Evolutionary conservation across 192 early-diverging fungal genomes (phyloP).

Genomic region (Podila horticola): DNA sequence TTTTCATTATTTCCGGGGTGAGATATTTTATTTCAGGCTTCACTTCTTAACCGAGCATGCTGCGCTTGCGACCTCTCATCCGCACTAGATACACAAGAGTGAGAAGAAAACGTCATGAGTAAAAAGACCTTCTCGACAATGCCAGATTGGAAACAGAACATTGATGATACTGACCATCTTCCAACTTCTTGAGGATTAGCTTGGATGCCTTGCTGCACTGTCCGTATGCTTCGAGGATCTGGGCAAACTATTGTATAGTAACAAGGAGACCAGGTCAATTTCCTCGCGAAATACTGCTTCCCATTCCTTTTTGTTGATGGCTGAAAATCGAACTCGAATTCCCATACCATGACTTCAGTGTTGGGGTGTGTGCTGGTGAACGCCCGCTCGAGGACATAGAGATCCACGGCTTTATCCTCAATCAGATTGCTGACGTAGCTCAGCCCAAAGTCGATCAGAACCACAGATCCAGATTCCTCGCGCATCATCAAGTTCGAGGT

Average conservation of each 20-base stretch:
- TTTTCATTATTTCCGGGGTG: not conserved
- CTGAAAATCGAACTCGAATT: not conserved
- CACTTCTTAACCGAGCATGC: slow-evolving; percentile 74
- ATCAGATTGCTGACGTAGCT: slow-evolving; percentile 83
- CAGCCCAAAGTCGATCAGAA: slow-evolving; percentile 97
- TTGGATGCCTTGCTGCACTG: slow-evolving; percentile 66
- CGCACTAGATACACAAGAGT: slow-evolving; percentile 59
- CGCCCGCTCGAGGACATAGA: slow-evolving; percentile 97
- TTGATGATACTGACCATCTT: slow-evolving; percentile 74
- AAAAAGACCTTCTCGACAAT: not conserved
- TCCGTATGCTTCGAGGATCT: slow-evolving; percentile 76
- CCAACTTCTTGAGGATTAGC: slow-evolving; percentile 72
- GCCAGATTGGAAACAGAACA: not conserved
- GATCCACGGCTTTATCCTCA: slow-evolving; percentile 98
- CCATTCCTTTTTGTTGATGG: too few species aligned
- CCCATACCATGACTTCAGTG: slow-evolving; percentile 75
- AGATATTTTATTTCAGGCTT: not conserved
- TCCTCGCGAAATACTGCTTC: too few species aligned
- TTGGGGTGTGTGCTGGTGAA: slow-evolving; percentile 94
- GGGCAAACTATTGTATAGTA: slow-evolving; percentile 66
- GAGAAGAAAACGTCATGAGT: not conserved
- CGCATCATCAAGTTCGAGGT: slow-evolving; percentile 93
- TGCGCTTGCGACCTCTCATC: slow-evolving; percentile 83
- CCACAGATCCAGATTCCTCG: slow-evolving; percentile 59
- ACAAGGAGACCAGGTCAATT: too few species aligned